Percentiles rank a stretch among this genome's conserved stretches.
These are phyloP conservation scores for Solidago caesia DNA, from an alignment of 129 eudicot species.

Conservation along the genomic window DNA sequence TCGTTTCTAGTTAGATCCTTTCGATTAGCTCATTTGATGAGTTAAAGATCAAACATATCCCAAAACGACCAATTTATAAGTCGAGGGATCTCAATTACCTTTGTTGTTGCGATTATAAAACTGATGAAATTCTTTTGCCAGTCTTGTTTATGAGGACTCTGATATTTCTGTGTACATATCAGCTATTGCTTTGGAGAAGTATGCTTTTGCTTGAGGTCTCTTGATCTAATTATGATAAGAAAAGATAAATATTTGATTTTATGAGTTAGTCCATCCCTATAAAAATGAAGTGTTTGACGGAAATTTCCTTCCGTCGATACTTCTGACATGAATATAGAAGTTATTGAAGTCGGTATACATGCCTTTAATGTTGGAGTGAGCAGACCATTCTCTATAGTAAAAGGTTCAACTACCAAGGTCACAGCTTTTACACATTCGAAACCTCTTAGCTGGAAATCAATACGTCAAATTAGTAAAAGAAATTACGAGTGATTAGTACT, in stretches of 20 bases:
- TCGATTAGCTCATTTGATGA: background rate
- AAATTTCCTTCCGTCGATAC: background rate
- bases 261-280: background rate
- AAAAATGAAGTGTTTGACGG: background rate
- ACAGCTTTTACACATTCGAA: constrained; percentile 53
- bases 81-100: background rate
- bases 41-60: background rate
- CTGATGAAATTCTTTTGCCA: background rate
- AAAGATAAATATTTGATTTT: background rate
- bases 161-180: constrained; percentile 41
- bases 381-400: constrained; percentile 29
- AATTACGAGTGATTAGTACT: background rate
- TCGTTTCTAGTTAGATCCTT: background rate
- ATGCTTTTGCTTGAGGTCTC: constrained; percentile 50
- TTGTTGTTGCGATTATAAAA: background rate
- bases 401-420: constrained; percentile 3
- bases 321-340: background rate
- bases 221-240: constrained; percentile 33
- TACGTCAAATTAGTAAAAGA: constrained; percentile 7
- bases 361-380: constrained; percentile 63
- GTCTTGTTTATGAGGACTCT: background rate
- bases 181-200: constrained; percentile 43
- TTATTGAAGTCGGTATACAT: background rate
- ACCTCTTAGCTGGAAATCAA: constrained; percentile 43
- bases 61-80: background rate